Percentiles rank a stretch among this genome's conserved stretches.
phyloP scores from a whole-genome alignment of 169 alveolate genomes.

The Eimeria praecox region DNA sequence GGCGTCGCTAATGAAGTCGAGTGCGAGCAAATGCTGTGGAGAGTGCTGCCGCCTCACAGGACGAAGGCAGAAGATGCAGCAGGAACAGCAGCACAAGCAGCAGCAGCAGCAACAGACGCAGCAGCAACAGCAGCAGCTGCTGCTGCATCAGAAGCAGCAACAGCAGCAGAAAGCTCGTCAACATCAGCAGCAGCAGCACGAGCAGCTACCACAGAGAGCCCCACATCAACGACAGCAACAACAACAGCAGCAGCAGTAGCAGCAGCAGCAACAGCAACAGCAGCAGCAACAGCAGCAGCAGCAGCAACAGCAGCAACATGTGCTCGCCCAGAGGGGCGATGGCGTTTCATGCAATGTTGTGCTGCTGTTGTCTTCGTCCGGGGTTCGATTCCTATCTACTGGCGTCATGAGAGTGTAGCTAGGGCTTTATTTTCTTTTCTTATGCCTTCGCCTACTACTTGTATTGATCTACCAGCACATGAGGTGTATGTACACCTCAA shows the following conservation, averaged over 20 bases:
- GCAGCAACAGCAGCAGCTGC: neutral
- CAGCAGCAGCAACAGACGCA: slow-evolving; percentile 32
- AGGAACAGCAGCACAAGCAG: neutral
- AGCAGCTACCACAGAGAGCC: neutral
- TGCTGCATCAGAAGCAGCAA: neutral
- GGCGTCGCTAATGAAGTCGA: slow-evolving; percentile 96
- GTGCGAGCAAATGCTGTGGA: slow-evolving; percentile 94
- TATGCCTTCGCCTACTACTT: slow-evolving; percentile 33
- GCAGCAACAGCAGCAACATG: slow-evolving; percentile 37
- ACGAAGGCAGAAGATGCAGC: neutral
- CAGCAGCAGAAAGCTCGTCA: neutral
- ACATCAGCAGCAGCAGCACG: neutral
- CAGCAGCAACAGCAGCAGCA: slow-evolving; percentile 7
- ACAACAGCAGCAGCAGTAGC: neutral
- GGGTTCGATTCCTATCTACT: slow-evolving; percentile 97
- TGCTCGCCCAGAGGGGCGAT: neutral
- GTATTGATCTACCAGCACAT: slow-evolving; percentile 26
- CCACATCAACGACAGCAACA: neutral
- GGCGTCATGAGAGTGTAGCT: slow-evolving; percentile 91
- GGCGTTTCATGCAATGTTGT: neutral
- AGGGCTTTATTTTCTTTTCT: slow-evolving; percentile 3
- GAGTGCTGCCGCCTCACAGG: slow-evolving; percentile 41
- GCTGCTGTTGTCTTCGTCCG: slow-evolving; percentile 95
- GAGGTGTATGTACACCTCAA: slow-evolving; percentile 64
- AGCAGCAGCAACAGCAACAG: neutral